phyloP scores from a whole-genome alignment of 148 eudicot species.

The Rhododendron mucronatum region DNA sequence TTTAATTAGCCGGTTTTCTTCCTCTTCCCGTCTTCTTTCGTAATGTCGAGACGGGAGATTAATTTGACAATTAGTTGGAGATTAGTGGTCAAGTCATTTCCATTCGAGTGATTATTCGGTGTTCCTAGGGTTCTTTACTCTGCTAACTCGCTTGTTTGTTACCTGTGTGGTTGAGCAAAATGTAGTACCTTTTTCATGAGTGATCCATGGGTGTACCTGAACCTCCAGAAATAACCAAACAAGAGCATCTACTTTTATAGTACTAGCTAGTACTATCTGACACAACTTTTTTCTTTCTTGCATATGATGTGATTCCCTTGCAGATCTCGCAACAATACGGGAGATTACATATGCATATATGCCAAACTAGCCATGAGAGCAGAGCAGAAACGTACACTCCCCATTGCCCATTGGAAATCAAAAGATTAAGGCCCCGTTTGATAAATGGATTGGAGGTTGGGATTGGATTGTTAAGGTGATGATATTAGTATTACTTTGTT shows the following conservation, averaged over 20 bases:
- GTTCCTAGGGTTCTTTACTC: not conserved
- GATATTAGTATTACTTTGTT: too few relatives aligned
- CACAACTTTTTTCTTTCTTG: not conserved
- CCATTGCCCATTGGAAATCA: too few relatives aligned
- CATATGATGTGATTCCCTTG: not conserved
- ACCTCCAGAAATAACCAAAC: not conserved
- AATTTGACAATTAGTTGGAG: not conserved
- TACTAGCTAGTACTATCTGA: not conserved
- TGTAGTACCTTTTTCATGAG: too few relatives aligned
- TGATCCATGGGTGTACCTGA: not conserved
- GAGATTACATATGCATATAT: not conserved
- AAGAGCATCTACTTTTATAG: not conserved
- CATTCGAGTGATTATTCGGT: not conserved
- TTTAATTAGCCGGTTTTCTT: not conserved
- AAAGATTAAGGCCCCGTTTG: too few relatives aligned
- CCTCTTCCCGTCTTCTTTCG: not conserved
- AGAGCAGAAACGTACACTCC: not conserved
- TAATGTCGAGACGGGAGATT: not conserved
- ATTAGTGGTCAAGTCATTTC: not conserved
- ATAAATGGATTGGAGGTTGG: too few relatives aligned
- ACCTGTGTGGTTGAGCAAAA: not conserved
- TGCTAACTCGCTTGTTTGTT: not conserved
- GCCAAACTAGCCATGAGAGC: not conserved
- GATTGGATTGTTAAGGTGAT: too few relatives aligned
- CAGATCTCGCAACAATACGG: not conserved